phyloP scores from a whole-genome alignment of 768 basidiomycete species.

The Suillus fuscotomentosus region DNA sequence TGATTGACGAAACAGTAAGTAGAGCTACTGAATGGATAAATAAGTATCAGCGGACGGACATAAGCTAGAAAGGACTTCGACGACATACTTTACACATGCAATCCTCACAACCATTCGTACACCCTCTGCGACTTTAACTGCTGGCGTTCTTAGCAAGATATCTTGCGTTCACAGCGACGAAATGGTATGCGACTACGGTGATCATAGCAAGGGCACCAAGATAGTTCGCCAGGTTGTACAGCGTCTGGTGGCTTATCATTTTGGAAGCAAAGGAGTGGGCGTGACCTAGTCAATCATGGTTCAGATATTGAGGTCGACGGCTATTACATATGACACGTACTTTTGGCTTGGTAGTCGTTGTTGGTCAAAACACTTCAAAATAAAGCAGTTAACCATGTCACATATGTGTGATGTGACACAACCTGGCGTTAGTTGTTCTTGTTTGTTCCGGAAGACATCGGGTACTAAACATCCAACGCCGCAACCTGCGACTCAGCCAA shows the following conservation, averaged over 20 bases:
- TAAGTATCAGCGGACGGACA: background rate
- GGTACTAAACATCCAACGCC: constrained; percentile 8
- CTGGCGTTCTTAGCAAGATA: constrained; percentile 32
- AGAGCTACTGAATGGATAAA: background rate
- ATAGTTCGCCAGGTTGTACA: constrained; percentile 79
- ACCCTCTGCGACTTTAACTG: background rate
- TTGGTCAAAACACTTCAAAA: constrained; percentile 3
- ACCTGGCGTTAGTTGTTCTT: constrained; percentile 27
- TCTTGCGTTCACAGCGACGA: constrained; percentile 81
- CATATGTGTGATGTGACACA: background rate
- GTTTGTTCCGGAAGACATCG: constrained; percentile 36
- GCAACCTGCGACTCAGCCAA: background rate
- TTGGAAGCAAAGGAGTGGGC: constrained; percentile 10
- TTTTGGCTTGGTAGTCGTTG: constrained; percentile 11
- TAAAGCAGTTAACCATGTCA: background rate
- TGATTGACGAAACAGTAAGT: background rate
- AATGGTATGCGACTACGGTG: constrained; percentile 86
- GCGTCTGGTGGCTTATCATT: constrained; percentile 82
- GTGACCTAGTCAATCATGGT: background rate
- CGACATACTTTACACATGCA: background rate
- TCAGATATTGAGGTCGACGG: background rate
- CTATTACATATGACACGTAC: constrained; percentile 8
- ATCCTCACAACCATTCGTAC: background rate
- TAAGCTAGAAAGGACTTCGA: background rate
- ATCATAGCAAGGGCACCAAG: constrained; percentile 86